phyloP scores from a whole-genome alignment of 768 basidiomycete species.

The Fomitopsis serialis region DNA sequence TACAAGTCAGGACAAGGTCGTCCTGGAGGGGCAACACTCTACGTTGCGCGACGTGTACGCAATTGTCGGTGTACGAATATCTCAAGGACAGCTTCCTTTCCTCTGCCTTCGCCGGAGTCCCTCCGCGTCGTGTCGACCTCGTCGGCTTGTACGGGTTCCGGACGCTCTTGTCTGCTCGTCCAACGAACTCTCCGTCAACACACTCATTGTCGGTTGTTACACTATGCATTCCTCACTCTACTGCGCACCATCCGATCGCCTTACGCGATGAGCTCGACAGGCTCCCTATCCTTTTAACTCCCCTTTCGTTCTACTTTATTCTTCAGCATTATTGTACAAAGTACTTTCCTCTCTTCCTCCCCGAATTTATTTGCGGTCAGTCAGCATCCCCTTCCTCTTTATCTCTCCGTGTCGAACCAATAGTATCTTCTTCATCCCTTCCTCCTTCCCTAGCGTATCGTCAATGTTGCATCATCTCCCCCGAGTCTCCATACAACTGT shows the following conservation, averaged over 20 bases:
- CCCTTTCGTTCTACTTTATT: slow-evolving; percentile 77
- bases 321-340: slow-evolving; percentile 66
- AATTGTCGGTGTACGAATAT: slow-evolving; percentile 21
- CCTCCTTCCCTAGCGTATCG: slow-evolving; percentile 20
- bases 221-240: slow-evolving; percentile 27
- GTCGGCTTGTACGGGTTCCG: slow-evolving; percentile 16
- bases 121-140: slow-evolving; percentile 12
- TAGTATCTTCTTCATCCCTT: slow-evolving; percentile 21
- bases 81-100: slow-evolving; percentile 14
- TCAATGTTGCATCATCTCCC: slow-evolving; percentile 42
- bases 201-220: slow-evolving; percentile 40
- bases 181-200: slow-evolving; percentile 34
- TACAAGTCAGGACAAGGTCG: slow-evolving; percentile 19
- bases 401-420: slow-evolving; percentile 10
- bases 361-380: slow-evolving; percentile 4
- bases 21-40: slow-evolving; percentile 12
- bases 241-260: slow-evolving; percentile 18
- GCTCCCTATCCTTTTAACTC: slow-evolving; percentile 28
- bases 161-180: slow-evolving; percentile 22
- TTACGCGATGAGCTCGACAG: slow-evolving; percentile 48
- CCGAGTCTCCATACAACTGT: slow-evolving; percentile 33
- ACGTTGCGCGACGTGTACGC: slow-evolving; percentile 16
- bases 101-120: slow-evolving; percentile 10
- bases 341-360: slow-evolving; percentile 19
- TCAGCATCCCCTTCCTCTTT: slow-evolving; percentile 8